Evolutionary conservation across 768 basidiomycete species (phyloP).

Genomic region (Udeniomyces megalosporus): DNA sequence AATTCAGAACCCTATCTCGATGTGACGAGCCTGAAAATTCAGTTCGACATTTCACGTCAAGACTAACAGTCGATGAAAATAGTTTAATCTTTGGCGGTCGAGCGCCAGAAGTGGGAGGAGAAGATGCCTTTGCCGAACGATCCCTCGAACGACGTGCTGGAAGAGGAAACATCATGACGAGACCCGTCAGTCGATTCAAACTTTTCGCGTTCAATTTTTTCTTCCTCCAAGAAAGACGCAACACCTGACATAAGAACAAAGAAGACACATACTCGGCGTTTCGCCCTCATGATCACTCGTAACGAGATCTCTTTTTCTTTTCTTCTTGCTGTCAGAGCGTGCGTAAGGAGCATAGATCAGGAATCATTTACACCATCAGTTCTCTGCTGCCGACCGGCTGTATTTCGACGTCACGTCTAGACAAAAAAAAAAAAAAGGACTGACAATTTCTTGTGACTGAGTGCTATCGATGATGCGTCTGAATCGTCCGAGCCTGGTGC

Average conservation of each 20-base stretch:
- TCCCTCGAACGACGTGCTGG: neutral
- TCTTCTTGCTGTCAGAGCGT: constrained; percentile 5
- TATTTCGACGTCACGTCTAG: neutral
- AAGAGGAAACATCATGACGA: neutral
- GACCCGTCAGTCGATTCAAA: neutral
- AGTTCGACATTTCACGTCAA: neutral
- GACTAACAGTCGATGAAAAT: neutral
- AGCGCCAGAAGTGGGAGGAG: neutral
- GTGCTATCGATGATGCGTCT: neutral
- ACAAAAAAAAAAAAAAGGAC: neutral
- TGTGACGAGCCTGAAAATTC: too few species aligned
- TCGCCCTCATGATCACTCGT: neutral
- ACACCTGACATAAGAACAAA: neutral
- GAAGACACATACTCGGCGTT: neutral
- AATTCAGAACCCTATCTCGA: too few species aligned
- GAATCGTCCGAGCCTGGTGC: neutral
- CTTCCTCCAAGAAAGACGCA: neutral
- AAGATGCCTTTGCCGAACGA: neutral
- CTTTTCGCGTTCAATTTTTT: too few species aligned
- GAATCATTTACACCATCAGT: neutral
- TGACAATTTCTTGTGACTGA: too few species aligned
- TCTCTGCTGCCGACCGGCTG: neutral
- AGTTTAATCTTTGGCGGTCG: constrained; percentile 15
- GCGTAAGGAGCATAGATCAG: neutral
- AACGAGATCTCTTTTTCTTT: constrained; percentile 9